Base-by-base conservation (phyloP, 768 basidiomycete species). In the Fistulinella prunicolor region DNA sequence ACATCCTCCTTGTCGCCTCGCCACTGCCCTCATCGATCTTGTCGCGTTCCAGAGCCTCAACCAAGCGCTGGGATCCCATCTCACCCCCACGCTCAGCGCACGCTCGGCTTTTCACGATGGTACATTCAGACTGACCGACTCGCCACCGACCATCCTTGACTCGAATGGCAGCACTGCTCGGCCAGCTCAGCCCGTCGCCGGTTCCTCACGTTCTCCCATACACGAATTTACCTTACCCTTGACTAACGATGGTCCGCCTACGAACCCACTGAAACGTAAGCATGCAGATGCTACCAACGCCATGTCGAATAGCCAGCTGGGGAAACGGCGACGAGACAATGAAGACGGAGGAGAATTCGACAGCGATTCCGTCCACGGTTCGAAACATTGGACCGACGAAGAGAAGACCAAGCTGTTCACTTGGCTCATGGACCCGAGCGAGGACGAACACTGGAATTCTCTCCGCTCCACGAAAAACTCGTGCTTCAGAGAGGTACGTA, bases 331-430 rank as follows among this genome's bases (percentile, higher is more conserved):
- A 17, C 57, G 66, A 36, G 67, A 67, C 6, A 54, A 41, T 2
- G 67, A 69, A 21, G 65, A 67, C 12, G 12, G 49, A 2, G 51
- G 42, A 1, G 66, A 67, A 6, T 68, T 67, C 28, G 66, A 69
- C 21, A 40, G 41, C 10, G 66, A 75, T 44, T 62, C 65, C 9
- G 75, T 69, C 4, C 78, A 80, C 50, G 87, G 87, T 21, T 83
- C 87, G 1, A 89, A 89, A 56, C 87, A 90, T 57, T 90, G 87
- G 87, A 86, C 86, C 0, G 88, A 89, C 62, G 86, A 88, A 9
- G 87, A 90, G 61, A 90, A 89, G 68, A 76, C 85, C 13, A 81
- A 78, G 52, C 71, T 90, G 38, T 90, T 90, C 65, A 78, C 70
- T 37, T 90, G 87, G 86, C 78, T 90, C 39, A 85, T 90, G 81